A percentile compares a stretch with the other conserved stretches of the same genome.
These are phyloP conservation scores for Coemansia umbellata DNA, from an alignment of 192 early-diverging fungal species.

Conservation along the genomic window DNA sequence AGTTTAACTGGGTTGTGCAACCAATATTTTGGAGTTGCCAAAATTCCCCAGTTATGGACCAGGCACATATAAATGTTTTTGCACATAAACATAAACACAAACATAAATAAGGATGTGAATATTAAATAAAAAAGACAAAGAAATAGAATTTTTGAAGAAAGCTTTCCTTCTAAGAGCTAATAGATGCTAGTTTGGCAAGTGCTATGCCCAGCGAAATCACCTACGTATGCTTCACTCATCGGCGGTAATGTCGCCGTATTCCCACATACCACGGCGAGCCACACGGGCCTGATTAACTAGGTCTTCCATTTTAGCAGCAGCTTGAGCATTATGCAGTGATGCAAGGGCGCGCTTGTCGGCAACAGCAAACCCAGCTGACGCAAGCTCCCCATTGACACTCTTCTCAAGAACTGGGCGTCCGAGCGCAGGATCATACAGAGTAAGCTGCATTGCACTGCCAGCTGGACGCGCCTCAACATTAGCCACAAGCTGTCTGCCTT, in stretches of 20 bases:
- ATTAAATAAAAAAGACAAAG: neutral
- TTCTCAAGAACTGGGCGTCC: constrained; percentile 58
- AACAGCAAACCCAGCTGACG: constrained; percentile 60
- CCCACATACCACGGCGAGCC: constrained; percentile 42
- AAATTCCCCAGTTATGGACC: neutral
- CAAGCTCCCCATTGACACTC: constrained; percentile 66
- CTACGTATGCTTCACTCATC: constrained; percentile 15
- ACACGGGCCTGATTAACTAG: constrained; percentile 37
- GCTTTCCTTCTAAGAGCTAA: too few relatives aligned
- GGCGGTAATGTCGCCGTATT: constrained; percentile 39
- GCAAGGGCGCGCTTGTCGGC: constrained; percentile 38
- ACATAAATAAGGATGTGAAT: neutral
- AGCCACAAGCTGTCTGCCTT: constrained; percentile 63
- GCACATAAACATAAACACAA: neutral
- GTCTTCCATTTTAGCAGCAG: constrained; percentile 29
- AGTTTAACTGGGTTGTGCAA: too few relatives aligned
- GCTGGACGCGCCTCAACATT: constrained; percentile 64
- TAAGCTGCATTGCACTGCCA: constrained; percentile 56
- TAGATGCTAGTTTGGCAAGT: too few relatives aligned
- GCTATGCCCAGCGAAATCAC: neutral
- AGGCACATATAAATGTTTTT: neutral
- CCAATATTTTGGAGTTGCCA: too few relatives aligned
- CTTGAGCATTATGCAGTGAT: constrained; percentile 24
- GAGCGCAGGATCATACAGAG: constrained; percentile 60
- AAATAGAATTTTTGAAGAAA: neutral